Conservation (phyloP, 345 rosid species). For the Camelina sativa region DNA sequence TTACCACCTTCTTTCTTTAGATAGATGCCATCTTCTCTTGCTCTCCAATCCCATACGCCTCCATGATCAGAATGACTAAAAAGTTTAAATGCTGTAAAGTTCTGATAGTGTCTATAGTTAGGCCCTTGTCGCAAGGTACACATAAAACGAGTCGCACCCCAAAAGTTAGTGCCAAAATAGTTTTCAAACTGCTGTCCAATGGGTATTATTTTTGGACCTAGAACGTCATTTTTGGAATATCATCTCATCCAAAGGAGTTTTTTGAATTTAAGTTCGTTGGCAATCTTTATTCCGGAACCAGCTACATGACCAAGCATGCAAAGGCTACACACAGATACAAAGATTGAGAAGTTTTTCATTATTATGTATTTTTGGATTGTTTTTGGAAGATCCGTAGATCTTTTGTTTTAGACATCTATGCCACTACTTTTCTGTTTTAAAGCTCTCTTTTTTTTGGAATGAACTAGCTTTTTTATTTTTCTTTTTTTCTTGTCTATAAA, state of each 20-base stretch:
- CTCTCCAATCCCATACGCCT: slow-evolving; percentile 39
- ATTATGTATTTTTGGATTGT: background rate
- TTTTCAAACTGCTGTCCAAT: background rate
- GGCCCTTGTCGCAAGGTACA: slow-evolving; percentile 33
- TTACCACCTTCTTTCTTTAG: background rate
- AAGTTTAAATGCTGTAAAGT: slow-evolving; percentile 17
- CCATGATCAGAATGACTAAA: background rate
- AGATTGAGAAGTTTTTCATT: slow-evolving; percentile 5
- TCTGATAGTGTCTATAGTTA: background rate
- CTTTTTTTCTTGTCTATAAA: background rate
- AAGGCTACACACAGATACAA: background rate
- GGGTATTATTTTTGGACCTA: background rate
- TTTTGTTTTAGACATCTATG: background rate
- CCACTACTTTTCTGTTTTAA: background rate
- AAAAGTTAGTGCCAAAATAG: background rate
- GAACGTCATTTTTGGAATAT: background rate
- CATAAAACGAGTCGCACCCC: slow-evolving; percentile 1
- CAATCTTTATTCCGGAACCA: background rate
- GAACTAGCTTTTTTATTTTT: no score
- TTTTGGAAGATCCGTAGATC: slow-evolving; percentile 9
- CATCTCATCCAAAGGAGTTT: background rate
- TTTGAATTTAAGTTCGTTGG: slow-evolving; percentile 22
- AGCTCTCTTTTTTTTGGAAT: background rate
- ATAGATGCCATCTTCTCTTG: slow-evolving; percentile 26
- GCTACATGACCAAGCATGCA: slow-evolving; percentile 20